These are phyloP conservation scores for Fagopyrum homotropicum DNA, from an alignment of 148 eudicot genomes.

Conservation along the genomic window DNA sequence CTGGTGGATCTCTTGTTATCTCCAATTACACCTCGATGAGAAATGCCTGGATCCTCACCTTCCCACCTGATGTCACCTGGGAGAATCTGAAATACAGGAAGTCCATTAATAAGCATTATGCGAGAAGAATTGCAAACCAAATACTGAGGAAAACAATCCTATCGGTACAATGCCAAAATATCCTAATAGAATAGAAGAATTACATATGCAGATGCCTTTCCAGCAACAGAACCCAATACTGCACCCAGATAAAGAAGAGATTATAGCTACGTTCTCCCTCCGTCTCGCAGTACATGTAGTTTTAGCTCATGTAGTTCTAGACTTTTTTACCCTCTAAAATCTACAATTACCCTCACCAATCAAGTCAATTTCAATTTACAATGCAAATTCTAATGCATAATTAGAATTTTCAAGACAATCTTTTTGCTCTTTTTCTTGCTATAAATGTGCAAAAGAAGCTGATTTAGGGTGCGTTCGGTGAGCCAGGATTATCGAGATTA, in stretches of 20 bases:
- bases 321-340: too few relatives aligned
- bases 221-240: not conserved
- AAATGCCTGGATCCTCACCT: conserved; percentile 60
- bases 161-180: not conserved
- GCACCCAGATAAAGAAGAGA: not conserved
- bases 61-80: conserved; percentile 73
- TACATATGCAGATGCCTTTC: not conserved
- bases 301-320: too few relatives aligned
- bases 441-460: too few relatives aligned
- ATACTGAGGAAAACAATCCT: not conserved
- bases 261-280: not conserved
- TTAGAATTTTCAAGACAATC: too few relatives aligned
- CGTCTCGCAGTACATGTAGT: too few relatives aligned
- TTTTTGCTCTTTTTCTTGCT: too few relatives aligned
- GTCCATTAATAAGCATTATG: not conserved
- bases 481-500: too few relatives aligned
- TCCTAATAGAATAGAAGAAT: not conserved
- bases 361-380: too few relatives aligned
- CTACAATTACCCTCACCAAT: too few relatives aligned
- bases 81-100: conserved; percentile 42
- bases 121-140: not conserved
- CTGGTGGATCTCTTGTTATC: conserved; percentile 19
- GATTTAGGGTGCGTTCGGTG: too few relatives aligned
- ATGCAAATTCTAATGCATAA: too few relatives aligned
- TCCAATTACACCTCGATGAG: conserved; percentile 35